Evolutionary conservation across 164 flowering plant species (phyloP).

Genomic region (Akebia trifoliata): DNA sequence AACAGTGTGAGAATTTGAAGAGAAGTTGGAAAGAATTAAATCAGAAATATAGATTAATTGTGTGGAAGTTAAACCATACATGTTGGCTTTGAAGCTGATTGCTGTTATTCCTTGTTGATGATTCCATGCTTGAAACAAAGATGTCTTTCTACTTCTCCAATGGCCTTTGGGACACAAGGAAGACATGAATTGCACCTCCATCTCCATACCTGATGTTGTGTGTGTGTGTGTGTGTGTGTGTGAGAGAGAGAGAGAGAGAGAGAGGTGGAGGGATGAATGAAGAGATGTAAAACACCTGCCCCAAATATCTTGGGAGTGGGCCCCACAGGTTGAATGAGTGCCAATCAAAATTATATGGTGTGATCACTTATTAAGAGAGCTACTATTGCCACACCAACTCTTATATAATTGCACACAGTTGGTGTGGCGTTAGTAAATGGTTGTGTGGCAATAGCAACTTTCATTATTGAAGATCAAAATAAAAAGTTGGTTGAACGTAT

Average conservation of each 20-base stretch:
- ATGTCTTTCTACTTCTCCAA: slow-evolving; percentile 3
- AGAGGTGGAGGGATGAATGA: not conserved
- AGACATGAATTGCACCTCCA: slow-evolving; percentile 16
- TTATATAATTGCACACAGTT: no score
- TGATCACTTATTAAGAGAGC: no score
- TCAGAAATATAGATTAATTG: not conserved
- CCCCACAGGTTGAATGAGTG: slow-evolving; percentile 4
- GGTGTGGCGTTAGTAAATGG: no score
- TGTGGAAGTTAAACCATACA: slow-evolving; percentile 20
- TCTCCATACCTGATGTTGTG: slow-evolving; percentile 3
- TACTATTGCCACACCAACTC: no score
- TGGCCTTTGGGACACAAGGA: slow-evolving; percentile 8
- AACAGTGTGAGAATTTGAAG: not conserved
- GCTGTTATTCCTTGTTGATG: not conserved
- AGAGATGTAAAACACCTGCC: not conserved
- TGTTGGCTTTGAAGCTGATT: slow-evolving; percentile 20
- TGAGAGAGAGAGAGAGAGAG: slow-evolving; percentile 6
- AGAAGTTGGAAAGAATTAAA: not conserved
- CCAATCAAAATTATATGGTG: no score
- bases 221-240: not conserved
- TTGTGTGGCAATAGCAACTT: no score
- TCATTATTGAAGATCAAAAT: no score
- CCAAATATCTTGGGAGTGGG: not conserved
- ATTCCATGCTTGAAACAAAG: slow-evolving; percentile 9
- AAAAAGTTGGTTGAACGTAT: no score